phyloP scores from a whole-genome alignment of 2,329 filamentous ascomycete species.

The Ophiostoma triangulosporum region DNA sequence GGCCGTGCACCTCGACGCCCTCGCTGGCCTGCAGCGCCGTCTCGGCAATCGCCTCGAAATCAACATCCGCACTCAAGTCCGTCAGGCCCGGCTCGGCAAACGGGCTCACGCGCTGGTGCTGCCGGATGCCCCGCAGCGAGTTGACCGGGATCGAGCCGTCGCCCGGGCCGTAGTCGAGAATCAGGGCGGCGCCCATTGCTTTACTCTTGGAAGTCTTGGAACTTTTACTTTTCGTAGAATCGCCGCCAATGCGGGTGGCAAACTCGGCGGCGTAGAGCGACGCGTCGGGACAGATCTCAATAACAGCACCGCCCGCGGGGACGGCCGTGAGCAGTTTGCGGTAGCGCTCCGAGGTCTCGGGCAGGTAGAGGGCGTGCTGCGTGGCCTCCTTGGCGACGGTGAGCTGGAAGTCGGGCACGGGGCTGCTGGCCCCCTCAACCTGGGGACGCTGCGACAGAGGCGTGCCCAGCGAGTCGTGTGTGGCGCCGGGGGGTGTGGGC shows the following conservation, averaged over 20 bases:
- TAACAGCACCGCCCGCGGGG: slow-evolving; percentile 51
- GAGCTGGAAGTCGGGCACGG: slow-evolving; percentile 74
- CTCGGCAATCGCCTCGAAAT: slow-evolving; percentile 80
- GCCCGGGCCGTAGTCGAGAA: slow-evolving; percentile 84
- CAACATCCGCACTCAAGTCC: slow-evolving; percentile 84
- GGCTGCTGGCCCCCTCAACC: slow-evolving; percentile 27
- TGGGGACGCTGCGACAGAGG: slow-evolving; percentile 34
- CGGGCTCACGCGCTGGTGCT: slow-evolving; percentile 64
- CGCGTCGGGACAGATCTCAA: slow-evolving; percentile 85
- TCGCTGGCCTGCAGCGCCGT: slow-evolving; percentile 61
- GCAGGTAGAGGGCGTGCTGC: slow-evolving; percentile 72
- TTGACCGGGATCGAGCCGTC: slow-evolving; percentile 64
- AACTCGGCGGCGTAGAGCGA: slow-evolving; percentile 70
- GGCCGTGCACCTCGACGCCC: slow-evolving; percentile 83
- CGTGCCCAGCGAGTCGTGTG: slow-evolving; percentile 39
- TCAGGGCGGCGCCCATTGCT: slow-evolving; percentile 76
- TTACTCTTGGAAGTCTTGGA: slow-evolving; percentile 36
- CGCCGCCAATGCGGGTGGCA: slow-evolving; percentile 74
- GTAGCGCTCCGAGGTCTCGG: slow-evolving; percentile 69
- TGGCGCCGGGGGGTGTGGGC: slow-evolving; percentile 43
- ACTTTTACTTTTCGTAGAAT: no score
- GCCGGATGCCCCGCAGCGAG: slow-evolving; percentile 76
- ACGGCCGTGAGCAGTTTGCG: slow-evolving; percentile 53
- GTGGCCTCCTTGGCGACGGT: slow-evolving; percentile 63
- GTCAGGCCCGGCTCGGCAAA: slow-evolving; percentile 69